Evolutionary conservation across 148 eudicot genomes (phyloP).

Genomic region (Chenopodium quinoa): DNA sequence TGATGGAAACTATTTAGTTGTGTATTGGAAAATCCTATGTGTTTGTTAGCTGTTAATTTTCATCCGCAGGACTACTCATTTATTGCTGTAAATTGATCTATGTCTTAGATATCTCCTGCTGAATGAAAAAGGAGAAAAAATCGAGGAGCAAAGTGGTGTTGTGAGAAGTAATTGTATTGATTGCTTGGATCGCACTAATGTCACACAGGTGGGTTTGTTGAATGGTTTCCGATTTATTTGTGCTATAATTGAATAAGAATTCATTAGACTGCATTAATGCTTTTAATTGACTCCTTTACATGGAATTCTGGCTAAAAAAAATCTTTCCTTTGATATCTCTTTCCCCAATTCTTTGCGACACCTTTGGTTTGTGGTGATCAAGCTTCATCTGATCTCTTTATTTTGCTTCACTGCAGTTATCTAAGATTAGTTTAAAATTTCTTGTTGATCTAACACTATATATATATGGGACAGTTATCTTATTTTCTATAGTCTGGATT

Average conservation of each 20-base stretch:
- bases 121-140: slow-evolving; percentile 78
- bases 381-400: neutral
- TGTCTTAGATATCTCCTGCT: slow-evolving; percentile 73
- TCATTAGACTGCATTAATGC: neutral
- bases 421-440: neutral
- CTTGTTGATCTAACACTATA: too few species aligned
- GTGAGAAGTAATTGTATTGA: slow-evolving; percentile 95
- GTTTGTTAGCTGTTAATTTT: neutral
- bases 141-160: slow-evolving; percentile 80
- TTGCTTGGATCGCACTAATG: slow-evolving; percentile 98
- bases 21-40: neutral
- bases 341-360: neutral
- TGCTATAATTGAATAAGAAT: neutral
- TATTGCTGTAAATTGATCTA: slow-evolving; percentile 2
- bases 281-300: neutral
- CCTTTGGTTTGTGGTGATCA: neutral
- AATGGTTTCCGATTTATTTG: neutral
- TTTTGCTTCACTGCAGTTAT: neutral
- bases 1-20: neutral
- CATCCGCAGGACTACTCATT: neutral
- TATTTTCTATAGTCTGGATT: neutral
- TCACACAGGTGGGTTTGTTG: slow-evolving; percentile 66
- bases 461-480: neutral
- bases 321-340: neutral
- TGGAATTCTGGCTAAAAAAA: neutral